phyloP scores from a whole-genome alignment of 176 grass and related monocot species.

The Carex parvula region DNA sequence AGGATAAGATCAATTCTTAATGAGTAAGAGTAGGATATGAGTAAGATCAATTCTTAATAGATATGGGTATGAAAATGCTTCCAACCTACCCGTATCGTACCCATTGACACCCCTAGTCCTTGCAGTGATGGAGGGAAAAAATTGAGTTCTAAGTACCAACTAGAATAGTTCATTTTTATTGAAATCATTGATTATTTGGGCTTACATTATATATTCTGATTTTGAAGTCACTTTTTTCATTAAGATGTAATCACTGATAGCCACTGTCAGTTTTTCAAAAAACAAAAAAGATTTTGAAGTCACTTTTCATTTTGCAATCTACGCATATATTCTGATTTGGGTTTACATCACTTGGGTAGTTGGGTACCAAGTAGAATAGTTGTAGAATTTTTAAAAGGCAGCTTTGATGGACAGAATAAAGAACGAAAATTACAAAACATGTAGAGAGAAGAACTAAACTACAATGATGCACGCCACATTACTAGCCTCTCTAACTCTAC shows the following conservation, averaged over 20 bases:
- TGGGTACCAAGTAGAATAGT: too few relatives aligned
- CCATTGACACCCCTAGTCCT: neutral
- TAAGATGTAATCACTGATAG: too few relatives aligned
- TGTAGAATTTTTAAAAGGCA: neutral
- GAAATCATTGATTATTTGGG: neutral
- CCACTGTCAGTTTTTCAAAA: too few relatives aligned
- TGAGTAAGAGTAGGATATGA: too few relatives aligned
- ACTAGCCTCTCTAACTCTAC: neutral
- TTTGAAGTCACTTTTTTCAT: too few relatives aligned
- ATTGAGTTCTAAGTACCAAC: neutral
- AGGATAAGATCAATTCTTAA: too few relatives aligned
- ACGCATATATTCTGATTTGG: too few relatives aligned
- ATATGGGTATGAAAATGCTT: too few relatives aligned
- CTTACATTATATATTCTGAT: neutral
- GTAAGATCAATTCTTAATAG: too few relatives aligned
- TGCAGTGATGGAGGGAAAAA: neutral
- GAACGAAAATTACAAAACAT: neutral
- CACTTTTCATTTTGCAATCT: neutral
- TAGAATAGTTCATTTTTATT: neutral
- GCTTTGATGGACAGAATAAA: neutral
- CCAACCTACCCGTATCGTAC: too few relatives aligned
- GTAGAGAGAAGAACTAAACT: neutral
- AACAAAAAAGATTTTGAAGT: neutral
- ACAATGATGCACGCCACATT: neutral
- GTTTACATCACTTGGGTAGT: too few relatives aligned